Evolutionary conservation across 2,329 filamentous ascomycete species (phyloP), one percentile per base, ranked within the genome.

Genomic region (Leptographium flavum): DNA sequence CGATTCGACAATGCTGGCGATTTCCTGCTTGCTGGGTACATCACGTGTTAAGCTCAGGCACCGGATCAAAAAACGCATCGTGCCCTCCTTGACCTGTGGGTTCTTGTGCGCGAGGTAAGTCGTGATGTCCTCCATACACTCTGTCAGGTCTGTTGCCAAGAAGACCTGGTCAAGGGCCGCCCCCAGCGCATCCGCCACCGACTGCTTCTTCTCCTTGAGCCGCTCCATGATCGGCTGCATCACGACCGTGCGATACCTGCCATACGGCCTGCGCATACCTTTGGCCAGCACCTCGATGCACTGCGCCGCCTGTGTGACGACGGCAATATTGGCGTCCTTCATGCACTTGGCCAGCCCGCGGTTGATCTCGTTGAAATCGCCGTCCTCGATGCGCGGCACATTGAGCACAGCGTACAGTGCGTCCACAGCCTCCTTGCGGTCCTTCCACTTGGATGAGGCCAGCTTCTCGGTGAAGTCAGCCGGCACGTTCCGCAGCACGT

Each of bases 311-410:
- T 92, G 81, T 2, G 83, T 92, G 19, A 95, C 92, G 41, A 96
- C 92, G 5, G 86, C 83, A 53, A 98, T 83, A 58, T 98, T 98
- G 55, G 93, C 92, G 55, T 98, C 93, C 63, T 98, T 98, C 92
- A 98, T 98, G 55, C 79, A 87, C 63, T 96, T 98, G 38, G 92
- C 90, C 45, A 96, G 71, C 4, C 78, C 81, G 49, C 85, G 76
- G 46, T 85, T 78, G 53, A 96, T 73, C 55, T 96, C 90, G 59
- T 81, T 77, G 57, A 87, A 96, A 45, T 86, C 82, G 7, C 79
- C 85, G 54, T 96, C 90, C 61, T 94, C 93, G 61, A 98, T 94
- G 50, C 82, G 76, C 14, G 90, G 87, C 35, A 93, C 81, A 55
- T 94, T 93, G 45, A 94, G 63, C 3, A 78, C 72, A 14, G 75